Evolutionary conservation across 805 yeast species (phyloP), one percentile per base, ranked within the genome.

Genomic region (Pichia rugopelliculosa): DNA sequence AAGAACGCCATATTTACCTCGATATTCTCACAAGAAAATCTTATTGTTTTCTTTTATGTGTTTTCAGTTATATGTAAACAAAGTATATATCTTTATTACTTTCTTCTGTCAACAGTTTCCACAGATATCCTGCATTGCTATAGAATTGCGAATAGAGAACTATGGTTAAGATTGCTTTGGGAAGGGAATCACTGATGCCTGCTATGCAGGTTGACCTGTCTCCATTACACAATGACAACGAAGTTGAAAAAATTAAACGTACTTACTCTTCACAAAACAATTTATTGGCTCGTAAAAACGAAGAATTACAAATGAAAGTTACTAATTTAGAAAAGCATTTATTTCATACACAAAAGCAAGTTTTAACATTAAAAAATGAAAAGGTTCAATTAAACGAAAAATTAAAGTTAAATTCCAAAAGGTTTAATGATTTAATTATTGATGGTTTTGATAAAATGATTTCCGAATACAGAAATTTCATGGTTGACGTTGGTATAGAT

Each of bases 241-340:
- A 47, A 36, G 22, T 34, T 3, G 50, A 48, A 21, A 45, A 48
- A 33, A 50, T 59, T 18, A 58, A 58, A 43, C 47, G 55, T 33
- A 56, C 63, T 41, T 72, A 68, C 45, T 42, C 60, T 6, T 59
- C 58, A n/a, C 82, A 77, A 56, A 84, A 84, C 61, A 70, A 69
- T 45, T 72, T 75, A n/a, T 62, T 84, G 24, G 87, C 87, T 1
- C 76, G 72, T 51, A 75, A 73, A 43, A 82, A 80, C 58, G 73
- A 83, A 3, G 59, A 70, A 21, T 65, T 82, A 59, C 68, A 74
- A 70, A 59, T 72, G 36, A 76, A 70, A 53, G 67, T 83, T 23
- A 61, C 73, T 4, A 77, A 73, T 25, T 60, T 84, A 59, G 87
- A 82, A 59, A 58, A 64, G 12, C 74, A 70, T 49, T 59, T 80